Base-by-base conservation (phyloP, 768 basidiomycete species). In the Sutorius australiensis region DNA sequence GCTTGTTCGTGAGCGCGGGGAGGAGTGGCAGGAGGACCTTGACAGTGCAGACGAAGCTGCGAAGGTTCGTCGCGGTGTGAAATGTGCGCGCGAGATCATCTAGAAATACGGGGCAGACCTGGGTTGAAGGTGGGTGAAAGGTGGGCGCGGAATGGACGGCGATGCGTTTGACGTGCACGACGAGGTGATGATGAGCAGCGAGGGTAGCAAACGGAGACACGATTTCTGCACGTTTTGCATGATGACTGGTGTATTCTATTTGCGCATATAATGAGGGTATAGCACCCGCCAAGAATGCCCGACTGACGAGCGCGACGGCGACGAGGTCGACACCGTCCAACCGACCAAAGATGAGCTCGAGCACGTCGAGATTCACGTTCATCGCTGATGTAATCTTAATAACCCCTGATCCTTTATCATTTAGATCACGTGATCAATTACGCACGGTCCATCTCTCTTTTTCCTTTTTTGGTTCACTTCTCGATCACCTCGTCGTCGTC, bases 281-380 rank as follows among this genome's bases (percentile, higher is more conserved):
- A 1, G 79, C 84, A 1, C 77, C 86, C 0, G 79, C 79, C 24
- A 83, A 72, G 56, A 89, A 90, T 0, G 84, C 80, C 39, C 75
- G 76, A 62, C 80, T 85, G 61, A 87, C 87, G 38, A 82, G 80
- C 1, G 84, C 79, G 17, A 82, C 73, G 3, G 80, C 76, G 14
- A 80, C 75, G 31, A 90, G 76, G 59, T 87, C 84, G 1, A 68
- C 51, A 16, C 75, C 73, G 38, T 74, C 64, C 5, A 90, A 71
- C 58, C 77, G 72, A 0, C 71, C 67, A 56, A 85, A 85, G 16
- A 90, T 80, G n/a, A 82, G 72, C 62, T 86, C 83, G 38, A 89
- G 76, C 34, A 89, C 84, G 68, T 91, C 88, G 17, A 82, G 75
- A 56, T 89, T 83, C 43, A 88, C 73, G 59, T 80, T 86, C 58